Evolutionary conservation across 1,284 basidiomycete genomes (phyloP), one percentile per base, ranked within the genome.

Genomic region (Polyporus tsugae): DNA sequence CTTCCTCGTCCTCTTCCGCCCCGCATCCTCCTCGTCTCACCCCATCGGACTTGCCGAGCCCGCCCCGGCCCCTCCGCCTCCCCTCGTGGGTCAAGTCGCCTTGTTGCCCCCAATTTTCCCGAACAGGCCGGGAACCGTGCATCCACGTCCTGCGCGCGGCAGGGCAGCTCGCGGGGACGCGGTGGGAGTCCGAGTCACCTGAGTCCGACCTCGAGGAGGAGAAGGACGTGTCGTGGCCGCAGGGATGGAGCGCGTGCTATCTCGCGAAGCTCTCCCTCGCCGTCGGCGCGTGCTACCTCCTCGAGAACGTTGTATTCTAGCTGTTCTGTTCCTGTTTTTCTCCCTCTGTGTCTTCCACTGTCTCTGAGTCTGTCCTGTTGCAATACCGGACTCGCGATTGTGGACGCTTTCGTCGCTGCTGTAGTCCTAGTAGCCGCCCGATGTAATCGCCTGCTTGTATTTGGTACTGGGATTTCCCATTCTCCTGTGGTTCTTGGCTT

Each of bases 201-300:
- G 42, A 44, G 3, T 44, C 42, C 6, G 42, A 44, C 15, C 46
- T 22, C 46, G 46, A 49, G 46, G 46, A 49, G 46, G n/a, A 25
- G 42, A 44, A 44, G 42, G 42, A 44, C 17, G 17, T 19, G 46
- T 22, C 46, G 46, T 49, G n/a, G 46, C 22, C 22, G 46, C n/a
- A 49, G 46, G 46, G 46, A 49, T 49, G 46, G 46, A 49, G 46
- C 46, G 46, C 46, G 46, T 6, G n/a, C n/a, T 49, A 49, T 25
- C 7, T 49, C 46, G 46, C 46, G 4, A 49, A 49, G 46, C 46
- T 49, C 46, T 49, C 46, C 46, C n/a, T 49, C n/a, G n/a, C 22
- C 46, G n/a, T 10, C n/a, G 46, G 46, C 22, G 46, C 46, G 46
- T 49, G n/a, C 46, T 49, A 7, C 46, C 46, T 49, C 9, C n/a